Base-by-base conservation (phyloP, 1,139 yeast species). In the Candida sp. region DNA sequence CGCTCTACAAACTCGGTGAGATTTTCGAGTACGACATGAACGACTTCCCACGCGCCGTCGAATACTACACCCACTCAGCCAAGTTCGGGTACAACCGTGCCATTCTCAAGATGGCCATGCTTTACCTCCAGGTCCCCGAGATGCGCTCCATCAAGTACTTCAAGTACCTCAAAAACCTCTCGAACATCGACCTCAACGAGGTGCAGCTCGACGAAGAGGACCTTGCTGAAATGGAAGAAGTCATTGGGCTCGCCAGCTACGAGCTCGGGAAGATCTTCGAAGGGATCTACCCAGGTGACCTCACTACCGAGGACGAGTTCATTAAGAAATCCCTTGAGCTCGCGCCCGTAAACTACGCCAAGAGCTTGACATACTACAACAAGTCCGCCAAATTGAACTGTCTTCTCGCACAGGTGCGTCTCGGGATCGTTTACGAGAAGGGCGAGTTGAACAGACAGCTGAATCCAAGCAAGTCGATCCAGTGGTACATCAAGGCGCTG, bases 401-500 rank as follows among this genome's bases (percentile, higher is more conserved):
- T 63, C 75, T 93, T 8, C 84, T 91, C 41, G 90, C 98, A 0
- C 96, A 91, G 67, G 92, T 89, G 62, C 85, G 90, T 57, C 75
- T 94, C 45, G 99, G 98, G 3, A 84, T 85, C 61, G 88, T 92
- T 48, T 92, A 91, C 68, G 98, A 94, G 66, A 84, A 83, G 61
- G 99, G 98, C 4, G 89, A 86, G 51, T 75, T 88, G 52, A 85
- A 87, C 37, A 79, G 93, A 52, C 75, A 77, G 5, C 74, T 81
- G 23, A 90, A 90, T 62, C 83, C 96, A 12, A 78, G 79, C 59
- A 85, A 88, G 62, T 87, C 96, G 4, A 84, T 94, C 51, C 94
- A 92, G 46, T 94, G 98, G 98, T 94, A 90, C 69, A 78, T 88
- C 52, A 83, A 86, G 58, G 94, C 96, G 1, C 92, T 96, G 0